Evolutionary conservation across 1,284 basidiomycete genomes (phyloP), one percentile per base, ranked within the genome.

Genomic region (Cutaneotrichosporon cutaneum): DNA sequence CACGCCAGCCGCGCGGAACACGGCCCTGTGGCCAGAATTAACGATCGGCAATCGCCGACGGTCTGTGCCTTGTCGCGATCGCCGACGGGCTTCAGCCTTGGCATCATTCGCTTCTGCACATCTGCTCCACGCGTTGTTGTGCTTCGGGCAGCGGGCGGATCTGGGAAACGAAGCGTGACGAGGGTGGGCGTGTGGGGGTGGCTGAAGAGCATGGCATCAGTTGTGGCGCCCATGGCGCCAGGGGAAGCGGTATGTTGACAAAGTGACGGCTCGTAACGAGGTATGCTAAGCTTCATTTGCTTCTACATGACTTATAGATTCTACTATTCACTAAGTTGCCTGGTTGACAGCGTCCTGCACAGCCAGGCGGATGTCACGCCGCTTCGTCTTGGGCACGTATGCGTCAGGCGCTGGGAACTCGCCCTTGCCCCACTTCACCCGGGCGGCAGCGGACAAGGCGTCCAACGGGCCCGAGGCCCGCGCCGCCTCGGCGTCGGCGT

Each of bases 381-480:
- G 13, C 27, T 21, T 13, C 26, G 14, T n/a, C 2, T 18, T 9
- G 6, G 61, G 62, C 2, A 22, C 33, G 91, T 92, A 77, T 92
- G 94, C 21, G 86, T 81, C 64, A 83, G 82, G 75, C 92, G 90
- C 80, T 94, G 92, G 50, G 87, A 84, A 7, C 92, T 90, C 21
- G 94, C 92, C 4, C 90, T 91, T 4, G 89, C 92, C 71, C 88
- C 81, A 42, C 82, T 82, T 0, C 88, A 92, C 66, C 85, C 80
- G 54, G 89, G 84, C 32, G 90, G 82, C 69, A 87, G 90, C n/a
- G 87, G 86, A 1, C 87, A 88, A 68, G 90, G 92, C 36, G 79
- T 70, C 11, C 70, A 73, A 16, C 70, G 61, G 33, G 70, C 77
- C 16, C 67, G 72, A 5, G 72, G 72, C 68, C 73, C 55, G 3